phyloP scores from a whole-genome alignment of 164 flowering plant genomes.

The Nymphaea thermarum region DNA sequence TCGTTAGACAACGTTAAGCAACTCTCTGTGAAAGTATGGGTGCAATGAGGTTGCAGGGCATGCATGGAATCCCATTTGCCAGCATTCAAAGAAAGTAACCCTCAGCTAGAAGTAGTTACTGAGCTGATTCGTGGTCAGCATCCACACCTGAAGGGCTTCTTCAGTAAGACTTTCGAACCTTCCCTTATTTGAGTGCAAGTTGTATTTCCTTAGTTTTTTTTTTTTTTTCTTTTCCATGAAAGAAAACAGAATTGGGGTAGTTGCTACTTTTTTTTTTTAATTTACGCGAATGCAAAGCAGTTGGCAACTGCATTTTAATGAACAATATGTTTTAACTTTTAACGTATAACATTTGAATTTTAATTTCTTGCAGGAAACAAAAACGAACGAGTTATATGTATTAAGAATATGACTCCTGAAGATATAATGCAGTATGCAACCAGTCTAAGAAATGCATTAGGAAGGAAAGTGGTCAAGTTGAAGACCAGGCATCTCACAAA shows the following conservation, averaged over 20 bases:
- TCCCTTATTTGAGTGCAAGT: neutral
- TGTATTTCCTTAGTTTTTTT: neutral
- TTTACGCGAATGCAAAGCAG: too few relatives aligned
- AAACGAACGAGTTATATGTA: conserved; percentile 72
- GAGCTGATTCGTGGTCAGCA: conserved; percentile 88
- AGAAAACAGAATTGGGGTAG: too few relatives aligned
- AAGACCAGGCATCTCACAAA: conserved; percentile 74
- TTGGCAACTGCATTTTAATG: too few relatives aligned
- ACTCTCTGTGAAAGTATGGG: neutral
- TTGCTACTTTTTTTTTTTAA: too few relatives aligned
- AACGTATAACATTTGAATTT: too few relatives aligned
- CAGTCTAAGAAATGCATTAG: conserved; percentile 57
- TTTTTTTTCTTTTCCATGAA: too few relatives aligned
- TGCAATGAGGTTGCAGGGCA: conserved; percentile 31
- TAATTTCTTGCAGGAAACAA: conserved; percentile 40
- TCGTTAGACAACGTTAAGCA: too few relatives aligned
- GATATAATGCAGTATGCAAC: conserved; percentile 51
- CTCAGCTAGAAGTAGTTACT: conserved; percentile 75
- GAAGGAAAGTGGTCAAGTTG: conserved; percentile 75
- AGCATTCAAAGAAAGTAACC: conserved; percentile 55
- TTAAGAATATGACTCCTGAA: conserved; percentile 34
- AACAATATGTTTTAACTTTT: too few relatives aligned
- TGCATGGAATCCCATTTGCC: conserved; percentile 84
- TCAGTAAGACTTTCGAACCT: conserved; percentile 30
- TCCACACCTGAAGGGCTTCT: conserved; percentile 73